Conservation (phyloP, 805 yeast species). For the Spathaspora arborariae region DNA sequence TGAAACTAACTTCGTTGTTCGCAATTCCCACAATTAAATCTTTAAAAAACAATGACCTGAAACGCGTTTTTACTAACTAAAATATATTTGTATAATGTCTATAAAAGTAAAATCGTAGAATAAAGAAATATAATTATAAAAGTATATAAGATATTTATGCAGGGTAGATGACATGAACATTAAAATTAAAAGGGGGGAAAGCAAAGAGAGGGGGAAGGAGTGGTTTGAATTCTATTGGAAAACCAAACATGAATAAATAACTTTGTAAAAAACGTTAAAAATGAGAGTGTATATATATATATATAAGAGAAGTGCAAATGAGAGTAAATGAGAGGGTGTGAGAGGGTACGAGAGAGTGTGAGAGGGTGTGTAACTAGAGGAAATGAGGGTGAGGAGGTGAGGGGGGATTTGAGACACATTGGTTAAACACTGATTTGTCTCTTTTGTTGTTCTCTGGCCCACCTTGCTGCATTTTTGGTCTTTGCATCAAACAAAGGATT, state of each 20-base stretch:
- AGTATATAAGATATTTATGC: constrained; percentile 3
- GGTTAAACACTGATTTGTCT: constrained; percentile 21
- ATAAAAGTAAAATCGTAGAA: background rate
- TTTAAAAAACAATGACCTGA: no score
- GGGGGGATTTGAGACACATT: no score
- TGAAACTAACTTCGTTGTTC: no score
- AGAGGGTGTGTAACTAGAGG: background rate
- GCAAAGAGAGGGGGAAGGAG: constrained; percentile 5
- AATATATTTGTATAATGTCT: background rate
- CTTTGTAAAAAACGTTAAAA: background rate
- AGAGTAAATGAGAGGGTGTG: no score
- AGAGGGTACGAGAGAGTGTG: background rate
- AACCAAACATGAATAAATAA: constrained; percentile 2
- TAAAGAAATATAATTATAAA: constrained; percentile 1
- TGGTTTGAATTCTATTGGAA: constrained; percentile 1
- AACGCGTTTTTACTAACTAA: no score
- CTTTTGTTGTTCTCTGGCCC: constrained; percentile 91
- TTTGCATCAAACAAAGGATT: constrained; percentile 56
- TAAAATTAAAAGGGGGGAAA: constrained; percentile 1
- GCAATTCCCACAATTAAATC: no score
- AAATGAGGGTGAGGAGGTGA: background rate
- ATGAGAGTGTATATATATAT: constrained; percentile 7
- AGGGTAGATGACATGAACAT: constrained; percentile 9
- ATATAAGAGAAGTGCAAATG: no score
- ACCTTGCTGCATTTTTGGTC: constrained; percentile 89